Base-by-base conservation (phyloP, 2,329 filamentous ascomycete genomes). In the Phialophora macrospora region DNA sequence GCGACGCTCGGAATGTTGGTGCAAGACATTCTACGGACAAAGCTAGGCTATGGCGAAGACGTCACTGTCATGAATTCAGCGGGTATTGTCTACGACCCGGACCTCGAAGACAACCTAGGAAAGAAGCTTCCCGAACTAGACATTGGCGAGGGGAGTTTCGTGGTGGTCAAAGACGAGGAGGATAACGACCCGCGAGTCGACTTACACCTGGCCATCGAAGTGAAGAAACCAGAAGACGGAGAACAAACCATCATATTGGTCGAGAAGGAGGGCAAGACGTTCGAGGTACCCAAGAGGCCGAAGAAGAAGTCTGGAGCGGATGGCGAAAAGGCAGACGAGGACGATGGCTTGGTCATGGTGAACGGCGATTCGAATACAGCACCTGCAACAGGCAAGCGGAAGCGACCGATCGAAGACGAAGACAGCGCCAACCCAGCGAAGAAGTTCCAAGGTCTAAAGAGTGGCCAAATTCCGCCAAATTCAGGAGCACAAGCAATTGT, bases 11-110 rank as follows among this genome's bases (percentile, higher is more conserved):
- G 88, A 41, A 88, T 97, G 71, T 77, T 99, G 2, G 89, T 98
- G 0, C 86, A 95, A 57, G 85, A 86, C 52, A 84, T 96, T 49
- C 80, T 97, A 54, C 87, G 87, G 69, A 71, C 80, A 3, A 83
- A 92, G 69, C 80, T 97, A 1, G 89, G 89, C 3, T 97, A 95
- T 74, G 87, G 88, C 4, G 88, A 93, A 64, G 93, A 97, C 60
- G 87, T 98, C 69, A 89, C 89, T 3, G 81, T 98, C 64, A 90
- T 85, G 74, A 92, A 86, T 64, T 89, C 92, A 6, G 82, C 85
- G 9, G 89, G 89, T 58, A 83, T 93, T n/a, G 83, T 98, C 49
- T 98, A 96, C 73, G 95, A 98, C 73, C 86, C 89, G 0, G 95
- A 98, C 63, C 87, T 96, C 73, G 92, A 92, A 4, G 91, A 96